Evolutionary conservation across 139 green algal species (phyloP).

Genomic region (Chloropicon primus): DNA sequence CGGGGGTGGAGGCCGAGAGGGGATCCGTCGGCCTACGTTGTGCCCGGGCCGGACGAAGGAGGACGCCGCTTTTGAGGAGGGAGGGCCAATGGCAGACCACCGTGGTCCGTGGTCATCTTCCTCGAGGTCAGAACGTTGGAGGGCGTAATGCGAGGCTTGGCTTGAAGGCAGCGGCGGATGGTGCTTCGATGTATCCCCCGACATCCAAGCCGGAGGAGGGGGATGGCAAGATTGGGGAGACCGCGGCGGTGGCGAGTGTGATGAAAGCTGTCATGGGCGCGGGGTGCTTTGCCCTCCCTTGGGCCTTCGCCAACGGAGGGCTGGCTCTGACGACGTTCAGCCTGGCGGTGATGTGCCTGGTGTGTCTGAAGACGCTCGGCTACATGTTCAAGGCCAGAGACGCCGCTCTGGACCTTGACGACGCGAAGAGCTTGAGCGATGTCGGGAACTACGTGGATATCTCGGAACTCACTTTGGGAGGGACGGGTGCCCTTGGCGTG

Average conservation of each 20-base stretch:
- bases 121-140: no score
- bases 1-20: no score
- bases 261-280: constrained; percentile 22
- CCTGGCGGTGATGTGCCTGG: constrained; percentile 2
- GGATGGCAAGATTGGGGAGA: not conserved
- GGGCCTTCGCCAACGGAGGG: constrained; percentile 18
- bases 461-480: not conserved
- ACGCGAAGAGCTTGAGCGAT: not conserved
- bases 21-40: no score
- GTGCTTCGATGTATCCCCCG: not conserved
- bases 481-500: not conserved
- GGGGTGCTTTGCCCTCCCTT: constrained; percentile 21
- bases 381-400: constrained; percentile 12
- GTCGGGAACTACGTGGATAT: constrained; percentile 1
- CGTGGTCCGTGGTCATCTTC: no score
- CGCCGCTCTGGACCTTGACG: not conserved
- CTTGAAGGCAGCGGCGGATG: not conserved
- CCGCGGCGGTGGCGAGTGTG: constrained; percentile 12
- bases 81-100: no score
- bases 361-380: constrained; percentile 9
- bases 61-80: no score
- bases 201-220: not conserved
- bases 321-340: constrained; percentile 1
- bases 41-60: no score
- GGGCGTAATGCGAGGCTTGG: no score